Base-by-base conservation (phyloP, 768 basidiomycete genomes). In the Suillus paluster region DNA sequence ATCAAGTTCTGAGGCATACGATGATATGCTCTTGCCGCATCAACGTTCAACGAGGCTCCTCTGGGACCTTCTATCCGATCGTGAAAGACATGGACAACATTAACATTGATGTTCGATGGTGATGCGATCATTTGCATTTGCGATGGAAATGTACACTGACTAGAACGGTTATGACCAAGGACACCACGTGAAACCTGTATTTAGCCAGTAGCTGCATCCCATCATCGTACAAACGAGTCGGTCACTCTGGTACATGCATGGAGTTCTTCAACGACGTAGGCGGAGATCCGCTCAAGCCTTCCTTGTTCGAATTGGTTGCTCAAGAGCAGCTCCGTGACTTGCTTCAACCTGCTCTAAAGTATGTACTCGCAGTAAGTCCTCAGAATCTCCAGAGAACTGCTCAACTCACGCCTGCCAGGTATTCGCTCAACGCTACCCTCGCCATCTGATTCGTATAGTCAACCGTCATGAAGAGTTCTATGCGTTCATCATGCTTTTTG, bases 401-500 rank as follows among this genome's bases (percentile, higher is more conserved):
- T 21, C 14, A 12, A 39, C 54, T 50, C 44, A 41, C 50, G n/a
- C 30, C 12, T 60, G 2, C 41, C 63, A 97, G 96, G 91, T 97
- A 61, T 93, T 99, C 68, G 95, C 97, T 4, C 95, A 98, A 80
- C 83, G 89, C 60, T 91, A 98, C 73, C 97, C 97, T 7, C 86
- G 97, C 59, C 96, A 98, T 75, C 84, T 99, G 34, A 77, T 99
- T 46, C 88, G 89, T 19, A 81, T 99, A 58, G 93, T 97, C 17
- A 98, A 99, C 74, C 81, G 87, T 36, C 97, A 99, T 80, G 97
- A 99, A 74, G 96, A 98, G 73, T 94, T 97, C 75, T 99, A 97
- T 68, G 92, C 95, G 1, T 66, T 84, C 15, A 81, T 97, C 64
- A 93, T 99, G 89, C 78, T 96, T 58, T 82, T 95, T 60, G 89